These are phyloP conservation scores for Lavandula angustifolia DNA, from an alignment of 257 asterid species.

Conservation along the genomic window DNA sequence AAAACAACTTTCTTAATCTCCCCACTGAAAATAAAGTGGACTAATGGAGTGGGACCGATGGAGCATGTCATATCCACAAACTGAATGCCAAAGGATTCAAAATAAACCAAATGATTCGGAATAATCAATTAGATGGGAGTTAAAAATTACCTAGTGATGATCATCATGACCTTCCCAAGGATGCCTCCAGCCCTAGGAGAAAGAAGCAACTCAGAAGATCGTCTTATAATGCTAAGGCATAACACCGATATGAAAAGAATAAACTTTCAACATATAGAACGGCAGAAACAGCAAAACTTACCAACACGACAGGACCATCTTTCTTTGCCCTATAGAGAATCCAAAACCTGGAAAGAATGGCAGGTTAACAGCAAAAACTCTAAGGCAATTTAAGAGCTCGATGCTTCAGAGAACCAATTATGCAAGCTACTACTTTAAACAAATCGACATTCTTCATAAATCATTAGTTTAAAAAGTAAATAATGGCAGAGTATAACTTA, in stretches of 20 bases:
- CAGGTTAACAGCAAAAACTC: conserved; percentile 11
- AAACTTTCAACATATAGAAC: conserved; percentile 11
- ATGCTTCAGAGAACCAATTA: conserved; percentile 20
- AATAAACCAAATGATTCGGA: background rate
- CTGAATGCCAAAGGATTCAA: background rate
- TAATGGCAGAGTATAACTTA: conserved; percentile 2
- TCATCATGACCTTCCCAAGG: conserved; percentile 96
- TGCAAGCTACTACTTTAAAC: background rate
- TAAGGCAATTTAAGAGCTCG: background rate
- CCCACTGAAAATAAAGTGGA: too few relatives aligned
- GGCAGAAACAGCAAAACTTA: conserved; percentile 41
- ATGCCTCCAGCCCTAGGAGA: conserved; percentile 86
- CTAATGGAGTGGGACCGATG: too few relatives aligned
- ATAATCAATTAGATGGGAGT: conserved; percentile 2
- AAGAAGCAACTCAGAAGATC: conserved; percentile 32
- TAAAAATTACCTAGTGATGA: conserved; percentile 61
- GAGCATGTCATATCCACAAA: conserved; percentile 1
- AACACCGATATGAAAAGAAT: conserved; percentile 14
- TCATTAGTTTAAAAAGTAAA: conserved; percentile 4
- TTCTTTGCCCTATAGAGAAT: conserved; percentile 81
- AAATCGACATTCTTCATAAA: conserved; percentile 13
- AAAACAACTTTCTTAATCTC: too few relatives aligned
- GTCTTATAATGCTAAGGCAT: conserved; percentile 13
- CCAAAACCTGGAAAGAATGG: conserved; percentile 70
- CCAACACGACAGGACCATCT: conserved; percentile 92